Base-by-base conservation (phyloP, 352 stramenopile species). In the Globisporangium uncinulatum region DNA sequence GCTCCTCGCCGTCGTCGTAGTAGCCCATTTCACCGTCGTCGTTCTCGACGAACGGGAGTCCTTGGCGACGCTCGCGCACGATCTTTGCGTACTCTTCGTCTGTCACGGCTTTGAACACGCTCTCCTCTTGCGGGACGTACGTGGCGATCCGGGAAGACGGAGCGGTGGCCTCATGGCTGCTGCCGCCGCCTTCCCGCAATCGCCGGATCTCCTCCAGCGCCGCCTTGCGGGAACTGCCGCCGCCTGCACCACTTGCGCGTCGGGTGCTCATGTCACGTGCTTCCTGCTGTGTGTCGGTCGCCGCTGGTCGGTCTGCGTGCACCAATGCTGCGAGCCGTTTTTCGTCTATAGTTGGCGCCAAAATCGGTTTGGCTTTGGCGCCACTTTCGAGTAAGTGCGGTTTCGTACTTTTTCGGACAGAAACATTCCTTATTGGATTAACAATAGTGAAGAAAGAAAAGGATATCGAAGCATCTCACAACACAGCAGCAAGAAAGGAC, bases 1-100 rank as follows among this genome's bases (percentile, higher is more conserved):
- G 80, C 54, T 95, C 86, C 53, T 95, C 86, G 49, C 86, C 86
- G 52, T 95, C 85, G 56, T 95, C 86, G 53, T 86, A 94, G 63
- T 95, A 95, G 14, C 86, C 86, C 70, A 94, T 90, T 59, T 86
- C 82, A 13, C 76, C 71, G 52, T 89, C 84, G 31, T 95, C 86
- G 61, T 95, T 91, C 55, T 89, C 83, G 34, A 46, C 86, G 53
- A 95, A 95, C 2, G 84, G 83, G 46, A 92, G 57, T 0, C 79
- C 80, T 36, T 86, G 68, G 32, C 86, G 84, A 1, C 86, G 80
- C 66, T 94, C 77, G 31, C 73, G 80, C 45, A 95, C 86, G 20
- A 94, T 69, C 54, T 93, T 71, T 41, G 91, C 81, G 66, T 95
- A 95, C 57, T 95, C 84, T 34, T 82, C 65, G 48, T 95, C 86